Evolutionary conservation across 331 rosid species (phyloP), one percentile per base, ranked within the genome.

Genomic region (Malus hybrid): DNA sequence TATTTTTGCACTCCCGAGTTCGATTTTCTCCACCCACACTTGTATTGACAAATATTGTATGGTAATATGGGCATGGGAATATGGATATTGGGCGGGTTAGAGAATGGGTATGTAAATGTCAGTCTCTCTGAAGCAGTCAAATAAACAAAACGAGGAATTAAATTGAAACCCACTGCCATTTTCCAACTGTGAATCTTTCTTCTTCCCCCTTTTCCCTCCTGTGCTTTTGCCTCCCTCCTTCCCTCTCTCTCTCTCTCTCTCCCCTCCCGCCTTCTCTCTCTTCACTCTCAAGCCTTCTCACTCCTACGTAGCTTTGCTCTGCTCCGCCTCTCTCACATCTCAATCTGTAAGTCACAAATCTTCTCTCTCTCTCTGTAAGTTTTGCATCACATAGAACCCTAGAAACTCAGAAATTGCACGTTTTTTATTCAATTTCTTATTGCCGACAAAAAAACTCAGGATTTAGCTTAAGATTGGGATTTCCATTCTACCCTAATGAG

Each of bases 321-420:
- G 65, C 59, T 68, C 39, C 9, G 27, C 46, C 71, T 27, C 69
- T 76, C 22, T 32, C 48, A 12, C 74, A 27, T 27, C 29, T 65
- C 81, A 68, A 73, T 72, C 74, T 69, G 88, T 81, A 84, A 84
- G 85, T 84, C 76, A 13, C 66, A 42, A 74, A 84, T 80, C 77
- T 70, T 27, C 33, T 34, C 54, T n/a, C 56, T 24, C 29, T 67
- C 29, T 74, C 29, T 42, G 6, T 22, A 4, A n/a, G 44, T 65
- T 56, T 48, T 42, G 32, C 67, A 69, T 69, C 67, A 6, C 44
- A 9, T 11, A 32, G 72, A 80, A 80, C 84, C 84, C 84, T 75
- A 77, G 80, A 71, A 73, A 80, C 73, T 67, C 77, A 55, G 34
- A 19, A 73, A 27, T 16, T 28, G 60, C 11, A 16, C 36, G 24